Evolutionary conservation across 371 early-diverging fungal genomes (phyloP).

Genomic region (Mucor velutinosus): DNA sequence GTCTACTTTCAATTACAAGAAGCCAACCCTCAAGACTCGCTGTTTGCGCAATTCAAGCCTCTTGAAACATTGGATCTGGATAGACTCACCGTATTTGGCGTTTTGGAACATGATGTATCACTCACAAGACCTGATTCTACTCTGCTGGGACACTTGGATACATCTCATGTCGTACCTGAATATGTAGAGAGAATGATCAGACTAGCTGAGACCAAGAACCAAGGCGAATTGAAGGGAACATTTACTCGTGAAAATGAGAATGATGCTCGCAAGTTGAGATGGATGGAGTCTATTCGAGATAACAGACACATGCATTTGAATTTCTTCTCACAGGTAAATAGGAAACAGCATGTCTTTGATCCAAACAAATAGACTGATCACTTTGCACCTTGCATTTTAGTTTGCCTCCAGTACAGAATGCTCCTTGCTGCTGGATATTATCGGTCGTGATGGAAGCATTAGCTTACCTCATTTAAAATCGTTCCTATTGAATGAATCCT

Average conservation of each 20-base stretch:
- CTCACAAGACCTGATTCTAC: conserved; percentile 30
- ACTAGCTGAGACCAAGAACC: neutral
- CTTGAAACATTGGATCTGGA: conserved; percentile 24
- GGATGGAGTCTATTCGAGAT: conserved; percentile 27
- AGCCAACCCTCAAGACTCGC: conserved; percentile 6
- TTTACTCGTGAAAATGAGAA: conserved; percentile 28
- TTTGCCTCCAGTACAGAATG: conserved; percentile 32
- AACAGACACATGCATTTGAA: conserved; percentile 22
- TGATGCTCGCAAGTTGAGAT: conserved; percentile 25
- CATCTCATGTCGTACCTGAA: conserved; percentile 11
- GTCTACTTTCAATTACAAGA: conserved; percentile 22
- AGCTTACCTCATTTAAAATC: conserved; percentile 27
- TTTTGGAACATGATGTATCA: conserved; percentile 46
- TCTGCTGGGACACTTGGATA: conserved; percentile 9
- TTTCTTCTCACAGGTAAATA: conserved; percentile 29
- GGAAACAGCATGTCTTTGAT: neutral
- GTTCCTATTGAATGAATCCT: conserved; percentile 32
- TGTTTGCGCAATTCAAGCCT: conserved; percentile 8
- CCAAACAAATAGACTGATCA: neutral
- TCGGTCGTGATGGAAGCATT: conserved; percentile 32
- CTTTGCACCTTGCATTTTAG: conserved; percentile 16
- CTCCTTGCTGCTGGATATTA: conserved; percentile 27
- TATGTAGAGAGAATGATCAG: conserved; percentile 19
- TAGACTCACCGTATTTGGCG: conserved; percentile 21
- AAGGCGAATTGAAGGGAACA: neutral